These are phyloP conservation scores for Tetradesmus lagerheimii DNA, from an alignment of 139 green algal species.

Conservation along the genomic window DNA sequence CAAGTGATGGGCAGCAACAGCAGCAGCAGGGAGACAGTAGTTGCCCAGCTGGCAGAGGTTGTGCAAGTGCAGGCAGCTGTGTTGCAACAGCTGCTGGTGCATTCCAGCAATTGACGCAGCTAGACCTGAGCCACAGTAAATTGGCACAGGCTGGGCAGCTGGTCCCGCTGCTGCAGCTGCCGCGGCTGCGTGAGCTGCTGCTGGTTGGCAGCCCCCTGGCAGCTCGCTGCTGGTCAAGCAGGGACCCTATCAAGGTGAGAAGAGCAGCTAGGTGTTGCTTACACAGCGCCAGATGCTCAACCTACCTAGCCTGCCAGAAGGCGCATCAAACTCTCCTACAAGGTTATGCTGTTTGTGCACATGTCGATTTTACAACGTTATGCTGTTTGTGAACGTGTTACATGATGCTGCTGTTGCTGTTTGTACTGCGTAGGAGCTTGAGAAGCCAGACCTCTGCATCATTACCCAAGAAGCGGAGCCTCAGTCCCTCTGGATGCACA, in stretches of 20 bases:
- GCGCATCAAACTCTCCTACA: too few species aligned
- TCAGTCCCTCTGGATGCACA: background rate
- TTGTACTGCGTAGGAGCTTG: conserved; percentile 2
- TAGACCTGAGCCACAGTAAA: conserved; percentile 25
- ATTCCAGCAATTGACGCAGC: background rate
- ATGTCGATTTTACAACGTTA: too few species aligned
- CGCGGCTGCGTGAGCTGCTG: conserved; percentile 8
- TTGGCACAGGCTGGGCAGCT: conserved; percentile 2
- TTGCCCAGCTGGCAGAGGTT: background rate
- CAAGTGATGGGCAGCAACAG: conserved; percentile 2
- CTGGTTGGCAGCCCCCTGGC: conserved; percentile 13
- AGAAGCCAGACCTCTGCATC: background rate
- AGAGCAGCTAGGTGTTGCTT: too few species aligned
- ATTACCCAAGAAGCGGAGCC: background rate
- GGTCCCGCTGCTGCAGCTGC: conserved; percentile 18
- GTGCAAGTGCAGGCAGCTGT: background rate
- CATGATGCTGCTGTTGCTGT: background rate
- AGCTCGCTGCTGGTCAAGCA: background rate
- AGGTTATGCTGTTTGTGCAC: too few species aligned
- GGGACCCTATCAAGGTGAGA: background rate
- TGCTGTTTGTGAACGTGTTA: too few species aligned
- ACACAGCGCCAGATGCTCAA: too few species aligned
- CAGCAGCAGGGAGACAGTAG: conserved; percentile 5
- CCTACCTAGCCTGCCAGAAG: too few species aligned
- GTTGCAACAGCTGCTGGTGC: background rate